These are phyloP conservation scores for Guillardia theta DNA, from an alignment of 78 protist species.

Conservation along the genomic window DNA sequence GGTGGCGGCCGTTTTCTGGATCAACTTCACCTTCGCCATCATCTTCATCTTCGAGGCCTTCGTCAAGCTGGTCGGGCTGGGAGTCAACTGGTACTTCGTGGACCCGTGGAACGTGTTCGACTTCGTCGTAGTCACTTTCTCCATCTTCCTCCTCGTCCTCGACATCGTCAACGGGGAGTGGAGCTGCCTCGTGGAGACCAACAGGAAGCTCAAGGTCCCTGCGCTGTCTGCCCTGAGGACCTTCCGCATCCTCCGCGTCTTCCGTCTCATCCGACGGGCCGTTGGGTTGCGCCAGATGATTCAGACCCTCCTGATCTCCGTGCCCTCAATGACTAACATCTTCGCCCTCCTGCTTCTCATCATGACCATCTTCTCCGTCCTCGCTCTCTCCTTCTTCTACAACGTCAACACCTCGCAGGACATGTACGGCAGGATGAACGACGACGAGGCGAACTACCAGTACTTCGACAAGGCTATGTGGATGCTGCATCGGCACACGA, in stretches of 20 bases:
- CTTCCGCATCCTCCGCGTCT: neutral
- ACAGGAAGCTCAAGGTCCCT: neutral
- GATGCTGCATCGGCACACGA: neutral
- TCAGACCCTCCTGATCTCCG: neutral
- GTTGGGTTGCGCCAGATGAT: conserved; percentile 41
- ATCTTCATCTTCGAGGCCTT: neutral
- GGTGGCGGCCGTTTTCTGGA: neutral
- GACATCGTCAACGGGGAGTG: conserved; percentile 21
- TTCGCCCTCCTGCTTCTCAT: neutral
- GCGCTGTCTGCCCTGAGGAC: neutral
- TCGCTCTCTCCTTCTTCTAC: neutral
- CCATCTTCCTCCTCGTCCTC: neutral
- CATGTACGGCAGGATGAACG: neutral
- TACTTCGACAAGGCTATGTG: neutral
- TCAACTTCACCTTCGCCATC: neutral
- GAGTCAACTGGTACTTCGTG: conserved; percentile 12
- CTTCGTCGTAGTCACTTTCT: neutral
- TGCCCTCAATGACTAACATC: neutral
- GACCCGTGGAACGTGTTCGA: conserved; percentile 47
- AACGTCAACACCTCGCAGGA: neutral
- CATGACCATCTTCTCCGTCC: neutral
- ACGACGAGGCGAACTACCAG: neutral
- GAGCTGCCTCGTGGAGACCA: neutral
- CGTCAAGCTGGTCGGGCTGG: conserved; percentile 24
- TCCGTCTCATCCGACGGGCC: neutral